Base-by-base conservation (phyloP, 495 filamentous ascomycete species). In the Annulohypoxylon bovei region DNA sequence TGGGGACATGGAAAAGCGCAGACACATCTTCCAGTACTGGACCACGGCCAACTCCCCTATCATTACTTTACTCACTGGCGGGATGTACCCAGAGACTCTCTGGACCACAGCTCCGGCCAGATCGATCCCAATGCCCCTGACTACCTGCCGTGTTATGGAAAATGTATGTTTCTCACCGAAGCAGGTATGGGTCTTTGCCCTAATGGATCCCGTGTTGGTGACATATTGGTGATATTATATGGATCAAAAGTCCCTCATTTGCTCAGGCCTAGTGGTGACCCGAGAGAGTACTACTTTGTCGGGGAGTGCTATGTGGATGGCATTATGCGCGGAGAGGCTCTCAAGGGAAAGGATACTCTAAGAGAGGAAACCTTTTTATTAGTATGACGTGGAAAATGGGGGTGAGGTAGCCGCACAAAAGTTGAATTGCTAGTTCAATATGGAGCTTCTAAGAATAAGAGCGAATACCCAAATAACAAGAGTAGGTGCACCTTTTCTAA, bases 101-200 rank as follows among this genome's bases (percentile, higher is more conserved):
- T 37, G 16, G 52, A 55, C 18, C 22, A 14, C 11, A 22, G 3
- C 8, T 55, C 52, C 11, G 52, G 52, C 12, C 30, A 37, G 52
- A 55, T n/a, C n/a, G 32, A 55, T 22, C 52, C 52, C 3, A 14
- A 55, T 55, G 52, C 28, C 12, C 52, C 52, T 20, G 52, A 55
- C 22, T 55, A 55, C 23, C 52, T 55, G 6, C 52, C 52, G 8
- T 55, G 52, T 28, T 16, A 55, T 16, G 52, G 52, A 1, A 39
- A 37, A 20, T 55, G 52, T 18, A 55, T 55, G 32, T 55, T 55
- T 55, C 39, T 16, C 52, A 55, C 52, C 8, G 52, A 39, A 37
- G 3, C 30, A 23, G 16, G n/a, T 23, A 11, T 22, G 12, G 52
- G 52, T 23, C 52, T 55, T 39, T 55, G 52, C 16, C 32, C 52